Base-by-base conservation (phyloP, 768 basidiomycete species). In the Baorangia bicolor region DNA sequence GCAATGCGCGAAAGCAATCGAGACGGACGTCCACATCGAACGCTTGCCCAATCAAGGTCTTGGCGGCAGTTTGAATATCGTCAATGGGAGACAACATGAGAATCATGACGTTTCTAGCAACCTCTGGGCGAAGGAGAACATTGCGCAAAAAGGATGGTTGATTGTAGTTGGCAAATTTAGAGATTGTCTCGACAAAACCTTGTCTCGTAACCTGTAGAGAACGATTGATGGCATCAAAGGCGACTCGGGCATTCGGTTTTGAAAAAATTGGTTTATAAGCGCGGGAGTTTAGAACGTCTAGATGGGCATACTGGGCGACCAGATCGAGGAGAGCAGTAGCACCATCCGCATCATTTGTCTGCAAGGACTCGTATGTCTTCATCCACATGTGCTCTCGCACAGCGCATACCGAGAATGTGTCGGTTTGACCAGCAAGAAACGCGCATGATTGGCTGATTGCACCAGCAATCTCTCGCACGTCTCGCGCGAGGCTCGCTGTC, bases 11-110 rank as follows among this genome's bases (percentile, higher is more conserved):
- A 66, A 97, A 88, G 67, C 92, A 95, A 59, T 97, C 95, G 37
- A 83, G 78, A 41, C 97, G 89, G 27, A 83, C 86, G 64, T 95
- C 92, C n/a, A 86, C 90, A 61, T 96, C 90, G 63, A 90, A 95
- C 0, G 93, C 89, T 51, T 92, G 82, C 12, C 88, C 88, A 27
- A 92, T 80, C n/a, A 98, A 69, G 20, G 82, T 81, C 68, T 94
- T 90, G 1, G 87, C 90, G 12, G 88, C 85, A 41, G 78, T 75
- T 62, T 90, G 90, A 16, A 95, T 73, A 14, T 84, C 81, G 20
- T 86, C 85, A 30, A 87, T 78, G 0, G 96, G 94, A 20, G 94
- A 98, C 31, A 98, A 74, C 68, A 96, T 82, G 34, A 96, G 78
- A 34, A 78, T 69, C 55, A 87, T 81, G 41, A 88, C 71, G 43